phyloP scores from a whole-genome alignment of 1,284 basidiomycete genomes.

The Fomitopsis pinicola region DNA sequence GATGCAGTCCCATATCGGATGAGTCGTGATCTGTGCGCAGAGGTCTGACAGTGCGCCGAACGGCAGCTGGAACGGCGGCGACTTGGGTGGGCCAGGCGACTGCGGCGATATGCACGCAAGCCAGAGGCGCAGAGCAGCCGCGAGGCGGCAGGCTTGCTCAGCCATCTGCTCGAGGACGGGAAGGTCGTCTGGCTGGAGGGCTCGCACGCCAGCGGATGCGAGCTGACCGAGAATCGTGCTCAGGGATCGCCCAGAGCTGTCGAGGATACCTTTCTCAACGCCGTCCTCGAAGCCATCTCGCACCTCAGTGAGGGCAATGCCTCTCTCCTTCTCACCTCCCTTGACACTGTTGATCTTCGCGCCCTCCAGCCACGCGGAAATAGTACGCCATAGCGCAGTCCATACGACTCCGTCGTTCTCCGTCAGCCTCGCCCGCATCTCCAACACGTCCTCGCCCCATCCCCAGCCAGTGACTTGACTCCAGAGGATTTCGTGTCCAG shows the following conservation, averaged over 20 bases:
- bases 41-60: conserved; percentile 49
- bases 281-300: conserved; percentile 38
- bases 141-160: conserved; percentile 33
- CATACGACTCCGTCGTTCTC: conserved; percentile 26
- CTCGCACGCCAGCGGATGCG: conserved; percentile 9
- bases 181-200: conserved; percentile 11
- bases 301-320: conserved; percentile 31
- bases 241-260: conserved; percentile 31
- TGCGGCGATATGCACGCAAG: conserved; percentile 50
- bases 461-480: conserved; percentile 75
- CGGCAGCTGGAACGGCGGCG: conserved; percentile 54
- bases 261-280: conserved; percentile 35
- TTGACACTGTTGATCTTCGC: conserved; percentile 64
- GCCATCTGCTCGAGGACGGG: conserved; percentile 26
- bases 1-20: conserved; percentile 43
- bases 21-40: conserved; percentile 43
- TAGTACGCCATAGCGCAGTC: conserved; percentile 50
- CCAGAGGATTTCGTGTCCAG: conserved; percentile 87
- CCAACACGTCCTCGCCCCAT: conserved; percentile 63
- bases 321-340: conserved; percentile 62
- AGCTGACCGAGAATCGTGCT: conserved; percentile 19
- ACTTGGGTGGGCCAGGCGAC: conserved; percentile 27
- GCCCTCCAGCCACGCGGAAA: conserved; percentile 73
- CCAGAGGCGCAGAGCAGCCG: conserved; percentile 57
- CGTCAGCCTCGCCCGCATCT: conserved; percentile 28